phyloP scores from a whole-genome alignment of 2,329 filamentous ascomycete genomes.

The Parastagonospora nodorum region DNA sequence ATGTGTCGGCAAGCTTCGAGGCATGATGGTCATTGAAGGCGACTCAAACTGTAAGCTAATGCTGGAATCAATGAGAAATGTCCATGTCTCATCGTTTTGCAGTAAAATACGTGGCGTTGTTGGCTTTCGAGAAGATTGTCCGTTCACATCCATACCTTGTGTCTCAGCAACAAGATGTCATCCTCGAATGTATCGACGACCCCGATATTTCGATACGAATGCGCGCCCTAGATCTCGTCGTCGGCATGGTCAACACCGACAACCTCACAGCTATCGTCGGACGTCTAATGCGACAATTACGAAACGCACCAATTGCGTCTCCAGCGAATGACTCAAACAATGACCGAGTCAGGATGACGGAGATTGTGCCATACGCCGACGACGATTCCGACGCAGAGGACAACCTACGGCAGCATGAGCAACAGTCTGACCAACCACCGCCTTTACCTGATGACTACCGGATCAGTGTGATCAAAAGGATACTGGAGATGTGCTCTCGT shows the following conservation, averaged over 20 bases:
- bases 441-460: slow-evolving; percentile 86
- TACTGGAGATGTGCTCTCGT: slow-evolving; percentile 86
- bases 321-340: slow-evolving; percentile 51
- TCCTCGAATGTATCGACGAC: slow-evolving; percentile 94
- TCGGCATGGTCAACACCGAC: slow-evolving; percentile 89
- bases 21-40: slow-evolving; percentile 91
- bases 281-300: slow-evolving; percentile 82
- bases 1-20: slow-evolving; percentile 89
- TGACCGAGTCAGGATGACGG: slow-evolving; percentile 51
- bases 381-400: slow-evolving; percentile 63
- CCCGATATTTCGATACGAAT: slow-evolving; percentile 94
- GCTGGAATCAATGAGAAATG: slow-evolving; percentile 11
- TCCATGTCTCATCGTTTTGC: slow-evolving; percentile 17
- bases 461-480: slow-evolving; percentile 77
- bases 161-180: slow-evolving; percentile 91
- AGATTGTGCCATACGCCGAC: slow-evolving; percentile 57
- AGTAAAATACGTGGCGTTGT: slow-evolving; percentile 96
- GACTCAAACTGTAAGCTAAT: slow-evolving; percentile 81
- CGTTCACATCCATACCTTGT: slow-evolving; percentile 86
- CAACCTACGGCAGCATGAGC: slow-evolving; percentile 57
- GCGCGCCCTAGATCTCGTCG: slow-evolving; percentile 87
- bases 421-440: slow-evolving; percentile 56
- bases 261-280: slow-evolving; percentile 85
- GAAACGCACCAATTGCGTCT: slow-evolving; percentile 65
- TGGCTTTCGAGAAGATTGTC: slow-evolving; percentile 96